Evolutionary conservation across 306 rosid species (phyloP), one percentile per base, ranked within the genome.

Genomic region (Malus asiatica): DNA sequence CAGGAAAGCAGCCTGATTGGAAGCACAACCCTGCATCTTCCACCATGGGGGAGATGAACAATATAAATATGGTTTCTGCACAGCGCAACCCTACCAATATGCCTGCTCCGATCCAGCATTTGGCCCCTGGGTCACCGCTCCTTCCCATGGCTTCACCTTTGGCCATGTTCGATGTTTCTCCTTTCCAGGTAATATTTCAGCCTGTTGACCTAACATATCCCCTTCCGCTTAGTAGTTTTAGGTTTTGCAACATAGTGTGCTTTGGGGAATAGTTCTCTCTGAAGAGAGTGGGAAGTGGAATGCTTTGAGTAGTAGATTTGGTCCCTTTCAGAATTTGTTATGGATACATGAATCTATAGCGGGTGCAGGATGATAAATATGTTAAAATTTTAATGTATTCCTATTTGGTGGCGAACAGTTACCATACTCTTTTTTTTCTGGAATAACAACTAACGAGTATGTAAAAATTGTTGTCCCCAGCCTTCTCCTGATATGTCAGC

Each of bases 1-100:
- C 97, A 38, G 97, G 96, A 77, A 95, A 95, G 87, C 98, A 89
- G 81, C 96, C 96, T 68, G 98, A 94, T 79, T 94, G 98, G 98
- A 94, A 94, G 86, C 98, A 94, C 85, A 81, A 83, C 67, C 87
- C 97, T 40, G 73, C 81, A 44, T 84, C 97, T 61, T 88, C 98
- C 69, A 78, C 93, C 25, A 44, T 84, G 72, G 97, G 90, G 68
- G 95, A 95, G 69, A 83, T 87, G 78, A 91, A 84, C 76, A 89
- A 69, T 76, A 68, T 93, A 81, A 94, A 85, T 78, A 82, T 90
- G 93, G 84, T 87, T 74, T 78, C 91, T 46, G 80, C 88, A 35
- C 96, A 87, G 86, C 79, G 90, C 46, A 92, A 84, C 80, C 90
- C 95, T 19, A 70, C 86, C 25, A 89, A 81, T 88, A 82, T 91